These are phyloP conservation scores for Trichopus zeylanicus DNA, from an alignment of 116 monocot genomes.

Conservation along the genomic window DNA sequence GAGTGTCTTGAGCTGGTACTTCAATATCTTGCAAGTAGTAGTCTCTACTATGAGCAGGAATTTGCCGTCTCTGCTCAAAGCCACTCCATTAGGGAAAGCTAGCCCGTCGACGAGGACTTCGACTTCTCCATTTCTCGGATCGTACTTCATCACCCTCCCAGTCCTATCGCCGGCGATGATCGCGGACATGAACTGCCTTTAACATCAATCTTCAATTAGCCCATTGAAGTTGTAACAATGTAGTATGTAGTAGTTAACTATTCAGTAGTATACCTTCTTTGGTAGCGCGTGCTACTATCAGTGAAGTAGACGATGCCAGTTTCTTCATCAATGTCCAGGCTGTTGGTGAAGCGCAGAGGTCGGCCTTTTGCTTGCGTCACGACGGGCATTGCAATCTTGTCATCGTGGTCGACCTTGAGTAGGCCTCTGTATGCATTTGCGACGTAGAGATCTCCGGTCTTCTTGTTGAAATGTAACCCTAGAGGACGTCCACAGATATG, in stretches of 20 bases:
- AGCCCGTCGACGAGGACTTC: slow-evolving; percentile 34
- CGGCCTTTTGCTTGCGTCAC: slow-evolving; percentile 20
- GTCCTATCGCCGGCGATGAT: slow-evolving; percentile 46
- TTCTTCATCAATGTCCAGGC: slow-evolving; percentile 33
- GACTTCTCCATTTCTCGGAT: slow-evolving; percentile 29
- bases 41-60: slow-evolving; percentile 54
- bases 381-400: slow-evolving; percentile 13
- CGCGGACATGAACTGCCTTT: slow-evolving; percentile 47
- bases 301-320: slow-evolving; percentile 35
- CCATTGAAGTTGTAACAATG: neutral
- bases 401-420: slow-evolving; percentile 13
- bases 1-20: slow-evolving; percentile 34
- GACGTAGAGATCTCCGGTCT: slow-evolving; percentile 29
- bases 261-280: slow-evolving; percentile 23
- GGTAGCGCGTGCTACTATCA: slow-evolving; percentile 30
- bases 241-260: neutral
- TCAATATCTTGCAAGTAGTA: slow-evolving; percentile 33
- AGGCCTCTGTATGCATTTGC: slow-evolving; percentile 42
- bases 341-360: slow-evolving; percentile 33
- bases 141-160: slow-evolving; percentile 64
- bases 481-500: slow-evolving; percentile 37
- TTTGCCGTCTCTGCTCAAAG: slow-evolving; percentile 32
- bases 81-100: slow-evolving; percentile 69
- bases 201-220: neutral
- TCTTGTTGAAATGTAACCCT: slow-evolving; percentile 26